Evolutionary conservation across 805 yeast genomes (phyloP).

Genomic region (Yarrowia sp.): DNA sequence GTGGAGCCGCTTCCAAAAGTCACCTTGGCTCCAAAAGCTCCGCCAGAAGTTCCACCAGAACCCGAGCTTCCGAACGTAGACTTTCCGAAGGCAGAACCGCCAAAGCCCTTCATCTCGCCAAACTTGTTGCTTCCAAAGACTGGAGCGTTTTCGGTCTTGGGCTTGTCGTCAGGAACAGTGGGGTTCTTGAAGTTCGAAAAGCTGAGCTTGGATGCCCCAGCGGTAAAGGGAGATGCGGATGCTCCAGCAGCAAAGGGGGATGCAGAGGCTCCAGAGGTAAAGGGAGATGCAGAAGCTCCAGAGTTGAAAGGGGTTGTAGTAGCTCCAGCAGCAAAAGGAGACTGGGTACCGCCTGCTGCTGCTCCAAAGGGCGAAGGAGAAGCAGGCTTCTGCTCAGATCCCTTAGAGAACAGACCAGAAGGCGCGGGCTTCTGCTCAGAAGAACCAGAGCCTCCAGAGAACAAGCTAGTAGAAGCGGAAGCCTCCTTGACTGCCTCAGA

Average conservation of each 20-base stretch:
- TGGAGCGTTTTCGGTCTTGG: constrained; percentile 11
- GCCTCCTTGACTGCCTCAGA: constrained; percentile 10
- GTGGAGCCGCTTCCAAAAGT: neutral
- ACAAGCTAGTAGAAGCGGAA: constrained; percentile 26
- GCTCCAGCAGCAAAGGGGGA: constrained; percentile 7
- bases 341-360: too few species aligned
- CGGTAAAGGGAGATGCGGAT: neutral
- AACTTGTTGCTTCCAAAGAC: constrained; percentile 11
- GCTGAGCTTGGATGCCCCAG: constrained; percentile 16
- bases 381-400: neutral
- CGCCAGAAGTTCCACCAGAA: neutral
- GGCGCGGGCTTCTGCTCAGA: neutral
- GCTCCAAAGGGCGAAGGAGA: neutral
- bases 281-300: neutral
- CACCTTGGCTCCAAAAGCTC: neutral
- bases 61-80: neutral
- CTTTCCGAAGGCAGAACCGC: neutral
- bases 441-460: neutral
- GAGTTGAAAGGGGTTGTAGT: neutral
- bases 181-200: constrained; percentile 1
- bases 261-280: neutral
- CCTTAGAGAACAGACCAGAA: neutral
- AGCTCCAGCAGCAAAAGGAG: neutral
- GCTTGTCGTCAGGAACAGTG: neutral
- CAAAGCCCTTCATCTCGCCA: neutral